Evolutionary conservation across 176 grass and related monocot genomes (phyloP).

Genomic region (Thalia dealbata): DNA sequence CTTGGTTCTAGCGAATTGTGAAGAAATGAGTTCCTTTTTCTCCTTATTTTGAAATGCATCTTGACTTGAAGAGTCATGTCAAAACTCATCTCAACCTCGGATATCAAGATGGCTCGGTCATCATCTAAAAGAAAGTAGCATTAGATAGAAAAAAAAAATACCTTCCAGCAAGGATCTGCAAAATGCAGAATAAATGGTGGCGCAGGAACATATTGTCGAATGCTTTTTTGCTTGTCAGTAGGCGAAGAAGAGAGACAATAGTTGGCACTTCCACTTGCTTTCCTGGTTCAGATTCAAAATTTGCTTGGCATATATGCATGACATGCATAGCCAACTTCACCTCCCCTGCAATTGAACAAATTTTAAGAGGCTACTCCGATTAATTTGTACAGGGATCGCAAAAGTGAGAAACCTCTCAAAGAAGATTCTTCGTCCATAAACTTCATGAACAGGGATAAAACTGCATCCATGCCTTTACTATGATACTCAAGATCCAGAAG

Average conservation of each 20-base stretch:
- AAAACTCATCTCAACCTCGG: background rate
- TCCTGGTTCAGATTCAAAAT: slow-evolving; percentile 30
- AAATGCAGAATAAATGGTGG: slow-evolving; percentile 92
- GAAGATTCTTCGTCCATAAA: slow-evolving; percentile 74
- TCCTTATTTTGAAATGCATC: too few species aligned
- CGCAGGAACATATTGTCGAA: slow-evolving; percentile 88
- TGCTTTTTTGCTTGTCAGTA: slow-evolving; percentile 64
- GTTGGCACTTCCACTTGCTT: slow-evolving; percentile 53
- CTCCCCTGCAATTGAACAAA: slow-evolving; percentile 43
- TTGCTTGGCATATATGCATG: slow-evolving; percentile 66
- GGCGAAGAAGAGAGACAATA: slow-evolving; percentile 52
- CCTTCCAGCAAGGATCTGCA: slow-evolving; percentile 89
- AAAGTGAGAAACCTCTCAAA: slow-evolving; percentile 55
- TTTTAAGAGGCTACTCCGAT: background rate
- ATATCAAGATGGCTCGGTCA: background rate
- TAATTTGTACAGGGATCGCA: background rate
- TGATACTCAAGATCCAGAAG: slow-evolving; percentile 85
- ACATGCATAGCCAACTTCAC: slow-evolving; percentile 76
- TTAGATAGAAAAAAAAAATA: slow-evolving; percentile 31
- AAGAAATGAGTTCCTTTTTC: background rate
- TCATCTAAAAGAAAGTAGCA: background rate
- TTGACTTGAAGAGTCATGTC: background rate
- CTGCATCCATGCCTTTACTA: slow-evolving; percentile 65
- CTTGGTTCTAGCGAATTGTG: background rate
- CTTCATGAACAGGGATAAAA: slow-evolving; percentile 76